A percentile compares a stretch with the other conserved stretches of the same genome.
phyloP scores from a whole-genome alignment of 169 alveolate genomes.

The Cryptosporidium viatorum region DNA sequence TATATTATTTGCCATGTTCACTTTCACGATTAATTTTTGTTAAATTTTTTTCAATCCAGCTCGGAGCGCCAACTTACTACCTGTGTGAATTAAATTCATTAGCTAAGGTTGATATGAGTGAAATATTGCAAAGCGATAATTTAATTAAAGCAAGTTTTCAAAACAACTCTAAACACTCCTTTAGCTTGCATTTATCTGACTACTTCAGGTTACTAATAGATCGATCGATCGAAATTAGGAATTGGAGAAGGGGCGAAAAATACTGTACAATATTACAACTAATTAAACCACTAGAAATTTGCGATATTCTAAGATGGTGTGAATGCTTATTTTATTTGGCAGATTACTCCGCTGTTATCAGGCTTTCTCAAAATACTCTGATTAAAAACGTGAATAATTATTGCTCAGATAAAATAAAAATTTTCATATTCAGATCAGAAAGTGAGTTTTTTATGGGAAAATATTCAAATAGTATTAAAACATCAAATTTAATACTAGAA shows the following conservation, averaged over 20 bases:
- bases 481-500: conserved; percentile 18
- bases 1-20: conserved; percentile 3
- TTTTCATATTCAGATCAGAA: conserved; percentile 40
- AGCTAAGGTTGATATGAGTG: conserved; percentile 6
- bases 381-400: neutral
- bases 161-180: neutral
- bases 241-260: conserved; percentile 71
- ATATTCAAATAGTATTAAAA: conserved; percentile 34
- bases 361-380: conserved; percentile 4
- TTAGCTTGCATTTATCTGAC: neutral
- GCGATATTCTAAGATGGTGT: conserved; percentile 49
- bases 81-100: conserved; percentile 3
- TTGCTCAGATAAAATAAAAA: neutral
- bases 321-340: conserved; percentile 30
- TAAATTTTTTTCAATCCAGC: neutral
- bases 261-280: conserved; percentile 48
- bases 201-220: conserved; percentile 34
- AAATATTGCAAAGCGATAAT: neutral
- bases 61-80: neutral
- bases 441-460: conserved; percentile 48
- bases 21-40: neutral
- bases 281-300: conserved; percentile 1
- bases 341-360: conserved; percentile 58
- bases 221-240: conserved; percentile 58
- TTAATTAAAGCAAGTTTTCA: neutral